Percentiles rank a stretch among this genome's conserved stretches.
These are phyloP conservation scores for Eleusine indica DNA, from an alignment of 176 grass and related monocot genomes.

Conservation along the genomic window DNA sequence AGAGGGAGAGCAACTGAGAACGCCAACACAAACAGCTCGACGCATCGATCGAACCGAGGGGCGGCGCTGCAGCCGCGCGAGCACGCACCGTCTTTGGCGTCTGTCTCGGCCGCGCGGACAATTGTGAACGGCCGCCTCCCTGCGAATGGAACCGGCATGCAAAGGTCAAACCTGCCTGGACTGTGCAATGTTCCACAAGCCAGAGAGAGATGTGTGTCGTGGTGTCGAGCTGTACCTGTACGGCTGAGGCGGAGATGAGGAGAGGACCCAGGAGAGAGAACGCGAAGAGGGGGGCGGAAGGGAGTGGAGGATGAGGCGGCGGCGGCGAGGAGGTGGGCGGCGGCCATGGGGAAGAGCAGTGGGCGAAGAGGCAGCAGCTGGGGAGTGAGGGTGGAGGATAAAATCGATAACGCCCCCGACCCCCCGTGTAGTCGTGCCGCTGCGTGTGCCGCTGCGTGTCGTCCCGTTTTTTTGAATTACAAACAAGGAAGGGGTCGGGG, in stretches of 20 bases:
- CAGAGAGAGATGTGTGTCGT: neutral
- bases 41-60: neutral
- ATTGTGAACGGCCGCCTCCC: conserved; percentile 48
- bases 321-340: conserved; percentile 43
- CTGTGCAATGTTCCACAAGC: neutral
- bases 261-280: neutral
- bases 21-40: neutral
- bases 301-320: neutral
- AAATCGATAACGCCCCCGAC: conserved; percentile 10
- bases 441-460: neutral
- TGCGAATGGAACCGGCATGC: conserved; percentile 37
- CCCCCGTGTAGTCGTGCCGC: neutral
- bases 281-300: conserved; percentile 31
- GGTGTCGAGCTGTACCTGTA: neutral
- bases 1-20: neutral
- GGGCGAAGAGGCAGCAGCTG: neutral
- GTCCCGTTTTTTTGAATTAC: neutral
- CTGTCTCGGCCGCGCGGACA: conserved; percentile 58
- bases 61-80: neutral
- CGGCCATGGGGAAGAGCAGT: conserved; percentile 41
- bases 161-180: neutral
- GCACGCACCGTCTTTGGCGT: conserved; percentile 59
- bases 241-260: conserved; percentile 44
- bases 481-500: too few species aligned
- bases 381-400: conserved; percentile 9